Evolutionary conservation across 2,329 filamentous ascomycete genomes (phyloP).

Genomic region (Cladophialophora exuberans): DNA sequence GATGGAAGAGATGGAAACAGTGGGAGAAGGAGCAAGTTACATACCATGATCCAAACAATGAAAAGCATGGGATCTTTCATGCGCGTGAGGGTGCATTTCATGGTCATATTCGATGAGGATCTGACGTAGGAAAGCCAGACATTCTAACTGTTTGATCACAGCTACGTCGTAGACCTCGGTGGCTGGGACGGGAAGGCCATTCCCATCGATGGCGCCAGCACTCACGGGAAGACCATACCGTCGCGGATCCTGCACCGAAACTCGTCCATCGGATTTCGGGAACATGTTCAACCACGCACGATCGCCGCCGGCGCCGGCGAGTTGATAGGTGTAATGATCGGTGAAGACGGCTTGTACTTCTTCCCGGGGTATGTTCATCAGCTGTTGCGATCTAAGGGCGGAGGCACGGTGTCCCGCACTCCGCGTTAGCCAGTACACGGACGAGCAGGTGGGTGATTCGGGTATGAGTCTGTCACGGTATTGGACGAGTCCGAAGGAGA

Average conservation of each 20-base stretch:
- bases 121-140: conserved; percentile 17
- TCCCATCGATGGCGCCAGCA: conserved; percentile 1
- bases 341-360: conserved; percentile 1
- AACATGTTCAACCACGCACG: conserved; percentile 21
- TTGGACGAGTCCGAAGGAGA: background rate
- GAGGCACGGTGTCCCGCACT: background rate
- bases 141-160: conserved; percentile 19
- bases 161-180: conserved; percentile 23
- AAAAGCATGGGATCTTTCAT: conserved; percentile 1
- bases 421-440: background rate
- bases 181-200: conserved; percentile 1
- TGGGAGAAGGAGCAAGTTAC: background rate
- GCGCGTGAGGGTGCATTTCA: background rate
- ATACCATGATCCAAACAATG: conserved; percentile 23
- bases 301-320: conserved; percentile 6
- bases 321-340: conserved; percentile 11
- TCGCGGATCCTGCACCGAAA: conserved; percentile 12
- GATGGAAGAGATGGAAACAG: background rate
- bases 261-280: conserved; percentile 14
- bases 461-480: background rate
- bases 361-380: background rate
- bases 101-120: conserved; percentile 19
- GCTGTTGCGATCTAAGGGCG: background rate
- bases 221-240: conserved; percentile 16
- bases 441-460: background rate